Base-by-base conservation (phyloP, 2,329 filamentous ascomycete genomes). In the Chaetomiaceae sp. region DNA sequence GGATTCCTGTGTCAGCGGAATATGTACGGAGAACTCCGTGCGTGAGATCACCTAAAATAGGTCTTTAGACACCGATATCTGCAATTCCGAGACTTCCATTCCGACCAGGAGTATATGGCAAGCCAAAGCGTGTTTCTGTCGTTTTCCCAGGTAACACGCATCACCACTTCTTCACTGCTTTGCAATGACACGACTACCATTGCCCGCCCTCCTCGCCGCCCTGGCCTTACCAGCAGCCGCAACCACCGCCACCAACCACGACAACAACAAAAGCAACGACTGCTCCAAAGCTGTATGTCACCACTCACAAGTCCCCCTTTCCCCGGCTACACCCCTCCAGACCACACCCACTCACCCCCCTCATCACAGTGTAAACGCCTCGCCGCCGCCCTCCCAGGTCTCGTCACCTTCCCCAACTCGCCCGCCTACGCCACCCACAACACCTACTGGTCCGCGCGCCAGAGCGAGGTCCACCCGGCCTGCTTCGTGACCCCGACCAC, bases 401-500 rank as follows among this genome's bases (percentile, higher is more conserved):
- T 47, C 10, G 51, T 63, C n/a, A 48, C 42, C 4, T 59, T 58
- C 31, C 61, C 60, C 19, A 55, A 60, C 49, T 52, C 60, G 3
- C 33, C 61, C 7, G 27, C 48, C 19, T 65, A 63, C 55, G 40
- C 40, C 42, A 4, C 39, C 4, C 57, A 57, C 20, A 63, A 62
- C 40, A 51, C 19, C 14, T 68, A 68, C 59, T 69, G 66, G 65
- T 68, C 66, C 1, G 44, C 46, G 3, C 58, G 60, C 10, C 66
- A 69, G 44, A 35, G 55, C 30, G 59, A 57, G 4, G 37, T 65
- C 23, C 30, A 40, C 23, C 58, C 60, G 1, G 34, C 50, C 20
- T 60, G 59, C 51, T 58, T 61, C 44, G 58, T 68, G 52, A 68
- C 72, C 63, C 70, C 72, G 27, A 65, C 66, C 51, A 58, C 54